A percentile compares a stretch with the other conserved stretches of the same genome.
phyloP scores from a whole-genome alignment of 1,284 basidiomycete genomes.

The Coniferiporia weirii region DNA sequence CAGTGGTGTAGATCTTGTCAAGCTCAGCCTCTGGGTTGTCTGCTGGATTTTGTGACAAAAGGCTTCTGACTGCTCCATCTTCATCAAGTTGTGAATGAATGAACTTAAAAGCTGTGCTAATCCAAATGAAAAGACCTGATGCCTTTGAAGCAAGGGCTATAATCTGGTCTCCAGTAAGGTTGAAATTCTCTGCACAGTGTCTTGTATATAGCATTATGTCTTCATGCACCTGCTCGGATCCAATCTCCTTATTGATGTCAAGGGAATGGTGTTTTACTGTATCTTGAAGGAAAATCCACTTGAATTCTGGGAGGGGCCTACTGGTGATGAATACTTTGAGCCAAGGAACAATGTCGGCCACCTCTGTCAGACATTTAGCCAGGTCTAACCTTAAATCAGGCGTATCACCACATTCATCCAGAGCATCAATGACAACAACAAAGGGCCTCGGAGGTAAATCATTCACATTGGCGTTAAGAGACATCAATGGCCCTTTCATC shows the following conservation, averaged over 20 bases:
- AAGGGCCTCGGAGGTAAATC: background rate
- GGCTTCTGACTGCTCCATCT: background rate
- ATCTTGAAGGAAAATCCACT: background rate
- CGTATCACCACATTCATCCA: background rate
- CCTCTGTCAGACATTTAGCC: background rate
- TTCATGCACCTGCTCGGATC: background rate
- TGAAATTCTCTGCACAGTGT: background rate
- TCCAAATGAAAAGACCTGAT: background rate
- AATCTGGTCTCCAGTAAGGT: background rate
- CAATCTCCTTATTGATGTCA: background rate
- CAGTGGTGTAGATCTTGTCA: background rate
- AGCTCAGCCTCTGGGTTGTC: background rate
- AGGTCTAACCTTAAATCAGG: background rate
- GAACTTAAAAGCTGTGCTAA: background rate
- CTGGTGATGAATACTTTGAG: conserved; percentile 6
- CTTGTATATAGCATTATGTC: background rate
- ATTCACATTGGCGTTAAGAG: background rate
- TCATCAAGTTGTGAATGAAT: background rate
- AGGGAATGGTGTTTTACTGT: background rate
- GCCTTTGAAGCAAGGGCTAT: background rate
- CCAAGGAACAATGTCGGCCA: background rate
- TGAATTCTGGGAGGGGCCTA: background rate
- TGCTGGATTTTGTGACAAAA: background rate
- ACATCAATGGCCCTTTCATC: background rate
- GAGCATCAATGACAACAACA: conserved; percentile 6